These are phyloP conservation scores for Eucalyptus paniculata DNA, from an alignment of 345 rosid genomes.

Conservation along the genomic window DNA sequence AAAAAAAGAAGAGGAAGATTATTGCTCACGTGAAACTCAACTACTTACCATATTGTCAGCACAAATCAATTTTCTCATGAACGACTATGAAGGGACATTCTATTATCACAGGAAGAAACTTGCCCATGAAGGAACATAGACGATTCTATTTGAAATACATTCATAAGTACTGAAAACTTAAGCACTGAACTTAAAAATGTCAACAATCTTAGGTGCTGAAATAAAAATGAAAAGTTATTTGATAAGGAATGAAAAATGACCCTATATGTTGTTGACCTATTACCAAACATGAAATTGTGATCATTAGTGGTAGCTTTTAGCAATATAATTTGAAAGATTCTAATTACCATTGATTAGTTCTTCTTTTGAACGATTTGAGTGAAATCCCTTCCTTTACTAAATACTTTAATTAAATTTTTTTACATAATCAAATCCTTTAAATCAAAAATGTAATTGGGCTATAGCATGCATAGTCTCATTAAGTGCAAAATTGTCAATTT, in stretches of 20 bases:
- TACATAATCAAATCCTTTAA: background rate
- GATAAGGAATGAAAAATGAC: background rate
- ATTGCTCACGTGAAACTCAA: background rate
- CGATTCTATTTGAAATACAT: background rate
- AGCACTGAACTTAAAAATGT: background rate
- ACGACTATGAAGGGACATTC: background rate
- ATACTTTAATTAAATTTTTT: background rate
- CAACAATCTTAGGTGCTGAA: background rate
- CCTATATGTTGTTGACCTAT: background rate
- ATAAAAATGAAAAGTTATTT: background rate
- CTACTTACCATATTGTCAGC: background rate
- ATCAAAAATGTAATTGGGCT: background rate
- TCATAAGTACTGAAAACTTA: background rate
- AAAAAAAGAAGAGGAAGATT: background rate
- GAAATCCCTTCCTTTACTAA: background rate
- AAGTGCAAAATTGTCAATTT: background rate
- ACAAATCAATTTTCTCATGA: background rate
- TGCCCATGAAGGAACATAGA: background rate
- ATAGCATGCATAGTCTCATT: background rate
- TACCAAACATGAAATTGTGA: background rate
- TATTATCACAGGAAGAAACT: background rate
- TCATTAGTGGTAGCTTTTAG: background rate
- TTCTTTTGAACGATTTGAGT: background rate
- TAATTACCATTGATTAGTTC: background rate
- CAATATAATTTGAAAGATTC: background rate